Percentiles rank a stretch among this genome's conserved stretches.
Conservation (phyloP, 192 early-diverging fungal genomes). For the Dissophora globulifera region DNA sequence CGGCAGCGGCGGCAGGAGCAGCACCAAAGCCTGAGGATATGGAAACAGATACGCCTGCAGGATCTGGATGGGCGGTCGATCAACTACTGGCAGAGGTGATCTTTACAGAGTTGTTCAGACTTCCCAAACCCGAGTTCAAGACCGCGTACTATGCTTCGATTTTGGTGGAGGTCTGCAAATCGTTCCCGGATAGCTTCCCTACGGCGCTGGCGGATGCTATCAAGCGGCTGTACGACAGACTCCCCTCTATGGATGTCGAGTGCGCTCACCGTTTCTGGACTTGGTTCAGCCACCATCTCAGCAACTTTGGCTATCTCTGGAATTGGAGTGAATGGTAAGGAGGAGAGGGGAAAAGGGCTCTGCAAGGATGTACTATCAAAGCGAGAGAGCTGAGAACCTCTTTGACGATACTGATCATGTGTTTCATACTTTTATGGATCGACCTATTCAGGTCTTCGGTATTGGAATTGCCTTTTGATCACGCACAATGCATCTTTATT, state of each 20-base stretch:
- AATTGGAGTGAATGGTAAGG: slow-evolving; percentile 90
- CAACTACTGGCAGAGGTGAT: slow-evolving; percentile 40
- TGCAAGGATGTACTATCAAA: no score
- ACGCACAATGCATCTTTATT: slow-evolving; percentile 78
- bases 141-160: slow-evolving; percentile 80
- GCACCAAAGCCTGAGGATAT: slow-evolving; percentile 30
- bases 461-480: slow-evolving; percentile 59
- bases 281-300: slow-evolving; percentile 93
- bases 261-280: slow-evolving; percentile 83
- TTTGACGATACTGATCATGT: neutral
- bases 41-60: slow-evolving; percentile 31
- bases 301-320: slow-evolving; percentile 93
- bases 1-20: slow-evolving; percentile 2
- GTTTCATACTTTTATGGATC: neutral
- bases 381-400: no score
- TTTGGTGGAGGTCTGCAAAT: slow-evolving; percentile 76
- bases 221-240: slow-evolving; percentile 68
- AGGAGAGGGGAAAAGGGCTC: no score
- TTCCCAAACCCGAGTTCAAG: slow-evolving; percentile 66
- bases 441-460: slow-evolving; percentile 59
- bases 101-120: slow-evolving; percentile 61
- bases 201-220: slow-evolving; percentile 74
- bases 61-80: slow-evolving; percentile 33
- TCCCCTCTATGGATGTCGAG: slow-evolving; percentile 87
- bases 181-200: slow-evolving; percentile 67